Percentiles rank a stretch among this genome's conserved stretches.
Conservation (phyloP, 2,329 filamentous ascomycete species). For the Plenodomus lindquistii region DNA sequence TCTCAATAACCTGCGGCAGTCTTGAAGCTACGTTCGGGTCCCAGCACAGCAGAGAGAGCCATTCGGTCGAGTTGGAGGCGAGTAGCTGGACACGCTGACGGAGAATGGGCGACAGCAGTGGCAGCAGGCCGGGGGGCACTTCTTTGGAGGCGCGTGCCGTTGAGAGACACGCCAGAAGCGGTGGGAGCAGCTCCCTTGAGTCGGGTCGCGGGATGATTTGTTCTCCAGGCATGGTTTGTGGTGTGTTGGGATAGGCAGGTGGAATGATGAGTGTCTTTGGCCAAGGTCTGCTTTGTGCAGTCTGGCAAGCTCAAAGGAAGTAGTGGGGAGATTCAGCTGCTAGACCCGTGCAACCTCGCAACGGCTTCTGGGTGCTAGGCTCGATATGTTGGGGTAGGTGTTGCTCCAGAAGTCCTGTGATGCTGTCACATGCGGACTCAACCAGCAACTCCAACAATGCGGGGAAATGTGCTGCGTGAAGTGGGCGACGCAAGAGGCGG, state of each 20-base stretch:
- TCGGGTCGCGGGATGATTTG: constrained; percentile 60
- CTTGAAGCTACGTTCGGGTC: constrained; percentile 60
- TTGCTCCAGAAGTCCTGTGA: constrained; percentile 17
- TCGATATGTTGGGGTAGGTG: constrained; percentile 3
- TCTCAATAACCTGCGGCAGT: constrained; percentile 64
- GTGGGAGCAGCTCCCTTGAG: constrained; percentile 61
- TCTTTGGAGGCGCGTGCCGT: constrained; percentile 62
- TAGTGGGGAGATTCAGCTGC: background rate
- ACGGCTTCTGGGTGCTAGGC: background rate
- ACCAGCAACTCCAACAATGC: constrained; percentile 21
- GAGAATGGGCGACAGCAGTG: constrained; percentile 65
- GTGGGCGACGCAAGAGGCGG: constrained; percentile 7
- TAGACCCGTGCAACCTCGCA: constrained; percentile 1
- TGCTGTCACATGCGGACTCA: constrained; percentile 35
- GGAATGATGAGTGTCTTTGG: background rate
- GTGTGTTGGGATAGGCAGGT: background rate
- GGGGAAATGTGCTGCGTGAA: constrained; percentile 11
- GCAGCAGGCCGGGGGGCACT: constrained; percentile 63
- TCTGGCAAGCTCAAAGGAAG: background rate
- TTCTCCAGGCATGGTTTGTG: constrained; percentile 50
- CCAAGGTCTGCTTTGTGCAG: background rate
- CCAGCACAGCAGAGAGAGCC: constrained; percentile 75
- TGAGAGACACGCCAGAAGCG: constrained; percentile 66
- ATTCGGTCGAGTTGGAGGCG: constrained; percentile 59
- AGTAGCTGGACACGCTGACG: constrained; percentile 67